Evolutionary conservation across 2,329 filamentous ascomycete species (phyloP).

Genomic region (Stagonosporopsis vannaccii): DNA sequence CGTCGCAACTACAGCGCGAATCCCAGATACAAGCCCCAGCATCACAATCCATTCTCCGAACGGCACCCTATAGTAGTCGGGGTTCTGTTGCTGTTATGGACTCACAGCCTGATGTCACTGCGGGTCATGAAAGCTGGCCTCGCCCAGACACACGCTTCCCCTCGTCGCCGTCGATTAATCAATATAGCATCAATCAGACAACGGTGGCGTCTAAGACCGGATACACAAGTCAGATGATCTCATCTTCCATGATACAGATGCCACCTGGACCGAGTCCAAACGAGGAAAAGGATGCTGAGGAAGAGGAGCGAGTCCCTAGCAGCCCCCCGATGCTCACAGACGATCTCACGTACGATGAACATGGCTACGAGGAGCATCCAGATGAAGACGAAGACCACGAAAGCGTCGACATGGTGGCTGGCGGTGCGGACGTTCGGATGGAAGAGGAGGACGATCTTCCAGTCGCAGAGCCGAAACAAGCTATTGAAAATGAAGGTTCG

Average conservation of each 20-base stretch:
- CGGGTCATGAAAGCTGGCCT: constrained; percentile 34
- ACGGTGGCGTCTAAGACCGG: constrained; percentile 39
- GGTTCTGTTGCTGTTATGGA: constrained; percentile 54
- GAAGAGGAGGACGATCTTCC: constrained; percentile 11
- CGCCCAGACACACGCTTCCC: constrained; percentile 38
- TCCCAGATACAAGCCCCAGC: constrained; percentile 26
- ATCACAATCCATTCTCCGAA: constrained; percentile 27
- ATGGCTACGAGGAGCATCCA: constrained; percentile 32
- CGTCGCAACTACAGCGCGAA: constrained; percentile 32
- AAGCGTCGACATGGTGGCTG: constrained; percentile 29
- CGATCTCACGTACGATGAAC: constrained; percentile 36
- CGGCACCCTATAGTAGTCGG: constrained; percentile 36
- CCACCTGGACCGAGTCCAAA: constrained; percentile 35
- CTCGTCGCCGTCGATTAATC: constrained; percentile 47
- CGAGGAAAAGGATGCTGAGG: constrained; percentile 17
- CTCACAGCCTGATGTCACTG: constrained; percentile 51
- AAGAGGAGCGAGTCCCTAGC: constrained; percentile 46
- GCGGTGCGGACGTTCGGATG: constrained; percentile 34
- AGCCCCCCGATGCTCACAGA: constrained; percentile 42
- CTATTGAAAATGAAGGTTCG: neutral
- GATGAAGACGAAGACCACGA: constrained; percentile 25
- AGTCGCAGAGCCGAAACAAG: neutral
- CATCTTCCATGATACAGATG: constrained; percentile 42
- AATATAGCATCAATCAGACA: constrained; percentile 49
- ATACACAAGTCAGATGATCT: constrained; percentile 41